Evolutionary conservation across 2,329 filamentous ascomycete genomes (phyloP).

Genomic region (Teratosphaeria viscida): DNA sequence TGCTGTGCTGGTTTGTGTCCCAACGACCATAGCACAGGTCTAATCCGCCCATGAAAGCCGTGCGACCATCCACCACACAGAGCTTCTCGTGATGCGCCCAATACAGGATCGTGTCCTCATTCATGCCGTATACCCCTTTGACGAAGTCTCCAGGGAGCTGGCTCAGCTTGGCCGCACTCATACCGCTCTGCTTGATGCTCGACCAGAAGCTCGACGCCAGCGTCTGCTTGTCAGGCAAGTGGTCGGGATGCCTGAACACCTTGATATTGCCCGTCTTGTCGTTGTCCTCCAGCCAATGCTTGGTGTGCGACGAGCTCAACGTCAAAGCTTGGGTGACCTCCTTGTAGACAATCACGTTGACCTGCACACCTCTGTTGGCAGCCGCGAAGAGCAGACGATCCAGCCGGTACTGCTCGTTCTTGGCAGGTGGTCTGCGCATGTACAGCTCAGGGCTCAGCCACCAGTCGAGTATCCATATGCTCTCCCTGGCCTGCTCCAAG

Average conservation of each 20-base stretch:
- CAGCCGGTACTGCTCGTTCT: slow-evolving; percentile 72
- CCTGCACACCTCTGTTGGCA: slow-evolving; percentile 70
- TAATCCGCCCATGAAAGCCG: slow-evolving; percentile 84
- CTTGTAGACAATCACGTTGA: slow-evolving; percentile 87
- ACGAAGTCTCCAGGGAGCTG: slow-evolving; percentile 63
- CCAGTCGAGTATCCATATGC: slow-evolving; percentile 66
- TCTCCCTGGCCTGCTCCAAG: slow-evolving; percentile 64
- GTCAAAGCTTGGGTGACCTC: slow-evolving; percentile 48
- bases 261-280: slow-evolving; percentile 68
- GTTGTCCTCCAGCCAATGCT: slow-evolving; percentile 61
- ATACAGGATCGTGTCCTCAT: slow-evolving; percentile 71
- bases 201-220: slow-evolving; percentile 48
- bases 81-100: slow-evolving; percentile 95
- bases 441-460: slow-evolving; percentile 87
- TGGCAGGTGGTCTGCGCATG: slow-evolving; percentile 67
- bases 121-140: slow-evolving; percentile 70
- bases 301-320: slow-evolving; percentile 63
- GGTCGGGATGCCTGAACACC: slow-evolving; percentile 85
- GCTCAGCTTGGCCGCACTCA: slow-evolving; percentile 45
- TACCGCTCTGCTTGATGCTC: slow-evolving; percentile 45
- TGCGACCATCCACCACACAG: slow-evolving; percentile 64
- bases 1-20: slow-evolving; percentile 73
- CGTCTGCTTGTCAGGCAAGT: slow-evolving; percentile 62
- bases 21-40: slow-evolving; percentile 81
- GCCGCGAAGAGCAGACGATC: slow-evolving; percentile 74